Conservation (phyloP, 257 asterid genomes). For the Penstemon davidsonii region DNA sequence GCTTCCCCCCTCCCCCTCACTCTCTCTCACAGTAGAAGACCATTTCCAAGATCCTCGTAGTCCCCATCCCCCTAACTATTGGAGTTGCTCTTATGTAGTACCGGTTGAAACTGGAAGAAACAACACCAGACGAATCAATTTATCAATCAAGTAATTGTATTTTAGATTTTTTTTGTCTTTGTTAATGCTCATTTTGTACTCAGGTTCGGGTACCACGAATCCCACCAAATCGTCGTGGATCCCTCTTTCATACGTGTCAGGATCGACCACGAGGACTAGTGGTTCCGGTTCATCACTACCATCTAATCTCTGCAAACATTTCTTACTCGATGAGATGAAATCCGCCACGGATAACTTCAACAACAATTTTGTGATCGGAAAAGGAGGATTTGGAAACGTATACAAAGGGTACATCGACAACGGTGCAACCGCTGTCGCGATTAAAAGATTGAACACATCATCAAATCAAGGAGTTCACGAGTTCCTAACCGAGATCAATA, state of each 20-base stretch:
- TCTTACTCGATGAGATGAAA: slow-evolving; percentile 49
- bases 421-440: slow-evolving; percentile 40
- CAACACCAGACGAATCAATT: not conserved
- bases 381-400: slow-evolving; percentile 66
- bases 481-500: slow-evolving; percentile 61
- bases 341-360: slow-evolving; percentile 47
- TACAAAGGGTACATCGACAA: slow-evolving; percentile 49
- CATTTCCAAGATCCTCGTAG: too few species aligned
- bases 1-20: too few species aligned
- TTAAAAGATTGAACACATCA: slow-evolving; percentile 48
- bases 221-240: slow-evolving; percentile 39
- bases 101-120: too few species aligned
- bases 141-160: not conserved
- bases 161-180: too few species aligned
- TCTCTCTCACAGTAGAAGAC: too few species aligned
- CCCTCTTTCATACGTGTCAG: slow-evolving; percentile 32
- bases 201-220: not conserved
- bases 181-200: too few species aligned
- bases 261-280: slow-evolving; percentile 28
- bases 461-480: slow-evolving; percentile 60
- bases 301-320: slow-evolving; percentile 38
- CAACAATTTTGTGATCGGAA: slow-evolving; percentile 40
- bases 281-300: slow-evolving; percentile 35
- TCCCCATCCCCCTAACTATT: not conserved
- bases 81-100: not conserved